These are phyloP conservation scores for Aspergillus bridgeri DNA, from an alignment of 495 filamentous ascomycete genomes.

Conservation along the genomic window DNA sequence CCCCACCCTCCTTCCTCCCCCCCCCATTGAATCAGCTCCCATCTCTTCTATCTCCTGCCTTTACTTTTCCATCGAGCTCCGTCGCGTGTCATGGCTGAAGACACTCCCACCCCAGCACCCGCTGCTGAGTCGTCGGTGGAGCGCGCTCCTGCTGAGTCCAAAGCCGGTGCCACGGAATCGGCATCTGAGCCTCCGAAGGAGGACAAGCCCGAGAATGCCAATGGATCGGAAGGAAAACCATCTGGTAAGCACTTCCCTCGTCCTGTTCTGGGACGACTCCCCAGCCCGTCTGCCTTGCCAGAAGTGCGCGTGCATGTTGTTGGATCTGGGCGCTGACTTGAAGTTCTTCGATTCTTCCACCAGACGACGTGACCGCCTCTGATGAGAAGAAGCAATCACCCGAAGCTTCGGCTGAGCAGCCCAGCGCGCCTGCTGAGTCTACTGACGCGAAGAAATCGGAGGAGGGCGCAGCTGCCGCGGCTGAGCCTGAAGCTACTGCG, in stretches of 20 bases:
- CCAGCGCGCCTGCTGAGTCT: conserved; percentile 23
- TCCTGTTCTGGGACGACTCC: background rate
- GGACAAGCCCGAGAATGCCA: conserved; percentile 28
- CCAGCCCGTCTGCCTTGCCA: background rate
- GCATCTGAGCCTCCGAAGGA: conserved; percentile 25
- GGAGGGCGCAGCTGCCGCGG: conserved; percentile 22
- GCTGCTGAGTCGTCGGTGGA: conserved; percentile 32
- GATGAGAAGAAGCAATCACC: conserved; percentile 31
- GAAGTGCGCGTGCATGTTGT: background rate
- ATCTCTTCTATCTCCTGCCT: conserved; percentile 11
- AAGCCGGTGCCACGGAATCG: conserved; percentile 18
- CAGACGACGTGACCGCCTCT: conserved; percentile 25
- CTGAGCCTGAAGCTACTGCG: conserved; percentile 23
- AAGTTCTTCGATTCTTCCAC: background rate
- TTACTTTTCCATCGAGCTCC: conserved; percentile 14
- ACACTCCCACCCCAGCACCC: conserved; percentile 34
- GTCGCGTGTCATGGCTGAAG: conserved; percentile 43
- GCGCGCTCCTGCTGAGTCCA: conserved; percentile 31
- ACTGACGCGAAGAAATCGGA: conserved; percentile 34
- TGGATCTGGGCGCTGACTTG: background rate
- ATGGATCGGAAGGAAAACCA: conserved; percentile 30
- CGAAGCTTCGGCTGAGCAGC: conserved; percentile 26
- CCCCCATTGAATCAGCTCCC: conserved; percentile 15
- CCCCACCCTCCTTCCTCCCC: conserved; percentile 9
- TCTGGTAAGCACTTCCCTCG: conserved; percentile 27